phyloP scores from a whole-genome alignment of 148 eudicot genomes.

The Mesembryanthemum crystallinum region DNA sequence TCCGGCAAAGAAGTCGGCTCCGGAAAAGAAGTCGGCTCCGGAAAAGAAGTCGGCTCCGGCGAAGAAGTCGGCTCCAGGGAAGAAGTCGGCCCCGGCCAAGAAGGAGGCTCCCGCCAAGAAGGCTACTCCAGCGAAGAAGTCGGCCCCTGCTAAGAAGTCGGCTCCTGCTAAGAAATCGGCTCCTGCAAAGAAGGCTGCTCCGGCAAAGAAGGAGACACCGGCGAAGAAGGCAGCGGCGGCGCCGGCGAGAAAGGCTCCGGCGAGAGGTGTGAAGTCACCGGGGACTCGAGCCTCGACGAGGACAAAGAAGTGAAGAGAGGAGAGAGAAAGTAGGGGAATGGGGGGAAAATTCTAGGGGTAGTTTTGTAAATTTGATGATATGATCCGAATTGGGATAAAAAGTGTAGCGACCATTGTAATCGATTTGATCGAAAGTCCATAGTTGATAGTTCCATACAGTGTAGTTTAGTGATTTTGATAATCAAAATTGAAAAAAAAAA shows the following conservation, averaged over 20 bases:
- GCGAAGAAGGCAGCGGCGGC: neutral
- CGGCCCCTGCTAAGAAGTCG: neutral
- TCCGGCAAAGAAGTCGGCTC: conserved; percentile 18
- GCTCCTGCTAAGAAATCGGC: conserved; percentile 3
- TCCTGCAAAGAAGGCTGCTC: conserved; percentile 9
- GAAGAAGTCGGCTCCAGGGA: neutral
- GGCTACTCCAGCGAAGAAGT: neutral
- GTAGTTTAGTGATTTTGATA: neutral
- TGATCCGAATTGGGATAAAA: neutral
- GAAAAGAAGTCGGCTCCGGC: conserved; percentile 23
- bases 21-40: conserved; percentile 7
- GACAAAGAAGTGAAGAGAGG: neutral
- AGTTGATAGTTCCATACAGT: neutral
- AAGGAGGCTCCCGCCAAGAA: neutral
- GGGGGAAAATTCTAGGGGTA: conserved; percentile 3
- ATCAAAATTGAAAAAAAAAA: too few relatives aligned
- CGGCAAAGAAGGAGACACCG: conserved; percentile 17
- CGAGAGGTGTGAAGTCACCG: neutral
- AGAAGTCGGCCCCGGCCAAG: conserved; percentile 9
- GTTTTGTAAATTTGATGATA: conserved; percentile 9
- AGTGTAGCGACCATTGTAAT: neutral
- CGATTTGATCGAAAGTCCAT: neutral
- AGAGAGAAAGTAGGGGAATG: neutral
- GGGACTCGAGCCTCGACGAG: neutral
- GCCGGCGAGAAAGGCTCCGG: neutral